Evolutionary conservation across 2,329 filamentous ascomycete genomes (phyloP).

Genomic region (Escovopsis weberi): DNA sequence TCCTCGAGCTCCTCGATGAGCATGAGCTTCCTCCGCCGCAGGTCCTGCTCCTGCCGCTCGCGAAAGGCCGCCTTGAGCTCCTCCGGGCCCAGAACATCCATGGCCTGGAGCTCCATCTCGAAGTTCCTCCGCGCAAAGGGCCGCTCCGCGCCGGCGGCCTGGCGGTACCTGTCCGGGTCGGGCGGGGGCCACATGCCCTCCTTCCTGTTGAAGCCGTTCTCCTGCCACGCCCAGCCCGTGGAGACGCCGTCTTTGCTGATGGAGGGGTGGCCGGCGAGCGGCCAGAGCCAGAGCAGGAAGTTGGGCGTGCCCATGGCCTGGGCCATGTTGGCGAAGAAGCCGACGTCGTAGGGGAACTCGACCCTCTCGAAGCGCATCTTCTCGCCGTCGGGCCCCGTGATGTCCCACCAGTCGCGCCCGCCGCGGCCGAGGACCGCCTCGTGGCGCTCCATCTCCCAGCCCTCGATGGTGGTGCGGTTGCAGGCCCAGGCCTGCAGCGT

Average conservation of each 20-base stretch:
- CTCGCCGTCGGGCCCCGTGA: conserved; percentile 20
- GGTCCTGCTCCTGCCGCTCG: conserved; percentile 33
- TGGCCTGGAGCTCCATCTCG: conserved; percentile 14
- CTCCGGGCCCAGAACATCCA: conserved; percentile 22
- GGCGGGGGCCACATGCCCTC: conserved; percentile 47
- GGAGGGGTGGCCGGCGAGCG: conserved; percentile 40
- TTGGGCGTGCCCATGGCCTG: conserved; percentile 63
- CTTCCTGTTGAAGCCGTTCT: conserved; percentile 62
- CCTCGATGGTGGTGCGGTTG: conserved; percentile 70
- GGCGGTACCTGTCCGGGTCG: conserved; percentile 45
- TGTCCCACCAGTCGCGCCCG: conserved; percentile 30
- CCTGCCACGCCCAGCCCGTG: conserved; percentile 48
- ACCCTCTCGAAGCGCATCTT: conserved; percentile 42
- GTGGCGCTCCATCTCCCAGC: conserved; percentile 57
- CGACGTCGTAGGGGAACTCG: conserved; percentile 73
- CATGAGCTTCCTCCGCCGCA: conserved; percentile 24
- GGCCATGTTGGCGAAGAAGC: conserved; percentile 57
- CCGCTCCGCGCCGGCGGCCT: conserved; percentile 23
- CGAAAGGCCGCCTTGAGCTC: conserved; percentile 35
- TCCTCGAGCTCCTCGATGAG: conserved; percentile 38
- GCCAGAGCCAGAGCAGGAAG: conserved; percentile 52
- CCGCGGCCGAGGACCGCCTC: conserved; percentile 38
- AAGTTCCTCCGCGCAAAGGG: conserved; percentile 24
- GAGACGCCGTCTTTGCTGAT: conserved; percentile 23
- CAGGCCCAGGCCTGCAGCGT: conserved; percentile 45